These are phyloP conservation scores for Coniophora puteana DNA, from an alignment of 1,284 basidiomycete species.

Conservation along the genomic window DNA sequence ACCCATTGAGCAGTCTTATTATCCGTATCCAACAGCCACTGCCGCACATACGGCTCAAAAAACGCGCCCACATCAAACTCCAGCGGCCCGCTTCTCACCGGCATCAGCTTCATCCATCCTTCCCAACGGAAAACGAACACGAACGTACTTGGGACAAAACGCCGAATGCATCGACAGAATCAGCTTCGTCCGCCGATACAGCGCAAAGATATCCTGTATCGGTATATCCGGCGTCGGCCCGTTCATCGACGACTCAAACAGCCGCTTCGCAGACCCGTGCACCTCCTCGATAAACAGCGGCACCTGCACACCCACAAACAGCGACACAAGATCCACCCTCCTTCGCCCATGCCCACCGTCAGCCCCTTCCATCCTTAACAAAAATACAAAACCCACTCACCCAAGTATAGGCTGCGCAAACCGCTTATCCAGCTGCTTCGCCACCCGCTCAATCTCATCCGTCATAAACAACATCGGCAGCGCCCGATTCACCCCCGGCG, in stretches of 20 bases:
- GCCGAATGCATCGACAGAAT: constrained; percentile 77
- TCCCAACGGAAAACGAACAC: neutral
- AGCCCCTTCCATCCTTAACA: constrained; percentile 8
- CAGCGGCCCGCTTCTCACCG: constrained; percentile 43
- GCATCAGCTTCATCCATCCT: constrained; percentile 10
- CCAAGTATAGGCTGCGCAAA: constrained; percentile 82
- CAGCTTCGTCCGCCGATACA: constrained; percentile 76
- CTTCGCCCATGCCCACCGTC: constrained; percentile 32
- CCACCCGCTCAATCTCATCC: constrained; percentile 84
- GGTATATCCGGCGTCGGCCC: constrained; percentile 75
- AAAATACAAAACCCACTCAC: constrained; percentile 38
- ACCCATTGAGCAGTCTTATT: constrained; percentile 94
- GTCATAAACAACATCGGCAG: constrained; percentile 80
- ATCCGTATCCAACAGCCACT: constrained; percentile 91
- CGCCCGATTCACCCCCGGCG: constrained; percentile 74
- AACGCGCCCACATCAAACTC: constrained; percentile 71
- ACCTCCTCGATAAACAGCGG: constrained; percentile 79
- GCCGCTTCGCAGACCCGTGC: constrained; percentile 62
- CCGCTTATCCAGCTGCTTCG: constrained; percentile 80
- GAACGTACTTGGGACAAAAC: constrained; percentile 72
- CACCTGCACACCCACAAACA: constrained; percentile 71
- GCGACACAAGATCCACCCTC: constrained; percentile 75
- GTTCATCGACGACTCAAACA: constrained; percentile 78
- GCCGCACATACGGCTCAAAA: constrained; percentile 86
- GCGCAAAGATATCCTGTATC: constrained; percentile 84